Percentiles rank a stretch among this genome's conserved stretches.
Evolutionary conservation across 441 rosid genomes (phyloP).

Genomic region (Corymbia calophylla): DNA sequence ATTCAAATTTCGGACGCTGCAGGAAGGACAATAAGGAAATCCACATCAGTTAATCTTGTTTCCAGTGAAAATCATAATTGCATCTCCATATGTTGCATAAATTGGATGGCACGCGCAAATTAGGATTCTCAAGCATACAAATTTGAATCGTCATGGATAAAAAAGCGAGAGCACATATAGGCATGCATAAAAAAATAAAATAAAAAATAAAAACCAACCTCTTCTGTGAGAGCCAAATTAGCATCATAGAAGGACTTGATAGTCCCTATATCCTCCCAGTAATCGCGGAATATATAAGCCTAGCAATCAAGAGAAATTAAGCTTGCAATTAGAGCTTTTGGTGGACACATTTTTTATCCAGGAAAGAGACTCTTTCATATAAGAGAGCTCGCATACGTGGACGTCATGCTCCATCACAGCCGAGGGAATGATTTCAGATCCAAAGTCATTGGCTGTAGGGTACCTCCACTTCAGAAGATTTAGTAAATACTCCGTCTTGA

Average conservation of each 20-base stretch:
- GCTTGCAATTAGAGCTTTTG: neutral
- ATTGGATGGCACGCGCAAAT: neutral
- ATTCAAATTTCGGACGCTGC: conserved; percentile 73
- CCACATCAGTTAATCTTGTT: neutral
- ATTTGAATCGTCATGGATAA: neutral
- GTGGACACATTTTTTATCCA: neutral
- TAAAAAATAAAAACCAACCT: conserved; percentile 39
- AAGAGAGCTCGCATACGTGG: conserved; percentile 37
- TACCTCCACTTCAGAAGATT: conserved; percentile 65
- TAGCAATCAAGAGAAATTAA: conserved; percentile 12
- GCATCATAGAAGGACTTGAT: conserved; percentile 81
- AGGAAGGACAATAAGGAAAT: neutral
- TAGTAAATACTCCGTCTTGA: conserved; percentile 62
- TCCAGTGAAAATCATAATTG: neutral
- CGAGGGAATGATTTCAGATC: conserved; percentile 92
- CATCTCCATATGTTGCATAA: neutral
- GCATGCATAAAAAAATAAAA: neutral
- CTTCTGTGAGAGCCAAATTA: conserved; percentile 79
- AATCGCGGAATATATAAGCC: conserved; percentile 75
- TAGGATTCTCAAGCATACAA: neutral
- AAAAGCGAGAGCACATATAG: neutral
- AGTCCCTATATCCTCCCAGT: conserved; percentile 97
- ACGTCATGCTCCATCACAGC: conserved; percentile 77
- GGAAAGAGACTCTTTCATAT: neutral
- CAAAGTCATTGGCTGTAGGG: conserved; percentile 85